phyloP scores from a whole-genome alignment of 257 asterid species.

The Craterostigma plantagineum region DNA sequence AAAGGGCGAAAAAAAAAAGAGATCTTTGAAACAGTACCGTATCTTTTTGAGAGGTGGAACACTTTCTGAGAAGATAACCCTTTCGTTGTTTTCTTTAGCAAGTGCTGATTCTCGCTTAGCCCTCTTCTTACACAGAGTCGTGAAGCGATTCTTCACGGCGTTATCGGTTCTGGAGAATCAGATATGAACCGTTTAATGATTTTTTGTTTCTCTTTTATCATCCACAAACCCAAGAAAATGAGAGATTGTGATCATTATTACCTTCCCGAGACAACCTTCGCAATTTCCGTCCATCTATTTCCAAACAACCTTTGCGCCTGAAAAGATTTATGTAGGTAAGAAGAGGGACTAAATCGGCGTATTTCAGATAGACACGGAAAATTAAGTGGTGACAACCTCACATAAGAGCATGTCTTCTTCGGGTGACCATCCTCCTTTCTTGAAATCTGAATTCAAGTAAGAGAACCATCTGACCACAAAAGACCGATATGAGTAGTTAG shows the following conservation, averaged over 20 bases:
- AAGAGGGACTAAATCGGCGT: not conserved
- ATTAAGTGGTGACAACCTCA: too few relatives aligned
- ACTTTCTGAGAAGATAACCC: conserved; percentile 30
- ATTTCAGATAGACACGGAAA: not conserved
- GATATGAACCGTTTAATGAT: not conserved
- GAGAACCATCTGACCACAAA: conserved; percentile 69
- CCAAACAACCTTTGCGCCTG: conserved; percentile 98
- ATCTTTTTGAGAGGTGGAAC: conserved; percentile 45
- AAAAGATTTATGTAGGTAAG: conserved; percentile 13
- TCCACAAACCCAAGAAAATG: not conserved
- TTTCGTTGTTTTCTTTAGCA: conserved; percentile 61
- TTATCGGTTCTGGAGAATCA: conserved; percentile 67
- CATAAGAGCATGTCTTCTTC: conserved; percentile 95
- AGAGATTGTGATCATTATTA: conserved; percentile 14
- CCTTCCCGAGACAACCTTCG: conserved; percentile 99
- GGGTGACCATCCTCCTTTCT: conserved; percentile 99
- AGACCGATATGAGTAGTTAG: not conserved
- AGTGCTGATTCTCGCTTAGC: conserved; percentile 79
- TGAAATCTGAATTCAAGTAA: conserved; percentile 96
- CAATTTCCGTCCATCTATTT: conserved; percentile 97
- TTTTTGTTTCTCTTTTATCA: not conserved
- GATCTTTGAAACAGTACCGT: conserved; percentile 33
- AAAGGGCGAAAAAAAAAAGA: not conserved
- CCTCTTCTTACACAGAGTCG: conserved; percentile 91
- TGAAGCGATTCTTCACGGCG: conserved; percentile 96